Evolutionary conservation across 2,329 filamentous ascomycete genomes (phyloP).

Genomic region (Epichloe aotearoae): DNA sequence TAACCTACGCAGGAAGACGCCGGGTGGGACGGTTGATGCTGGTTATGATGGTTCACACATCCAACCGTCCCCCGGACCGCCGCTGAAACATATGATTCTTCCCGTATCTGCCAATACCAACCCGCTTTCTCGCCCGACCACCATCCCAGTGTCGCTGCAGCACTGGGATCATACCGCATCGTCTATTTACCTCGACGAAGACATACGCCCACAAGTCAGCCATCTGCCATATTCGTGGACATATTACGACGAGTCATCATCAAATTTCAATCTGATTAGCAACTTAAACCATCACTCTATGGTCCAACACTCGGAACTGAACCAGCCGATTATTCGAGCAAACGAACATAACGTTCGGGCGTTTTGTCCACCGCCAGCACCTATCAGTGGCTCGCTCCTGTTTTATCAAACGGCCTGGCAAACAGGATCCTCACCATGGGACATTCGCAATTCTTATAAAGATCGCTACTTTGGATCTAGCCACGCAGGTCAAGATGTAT

Average conservation of each 20-base stretch:
- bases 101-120: conserved; percentile 31
- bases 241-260: not conserved
- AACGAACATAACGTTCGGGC: conserved; percentile 25
- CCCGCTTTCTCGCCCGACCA: conserved; percentile 7
- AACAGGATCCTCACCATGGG: conserved; percentile 5
- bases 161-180: conserved; percentile 1
- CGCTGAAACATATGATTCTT: conserved; percentile 71
- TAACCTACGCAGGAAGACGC: conserved; percentile 80
- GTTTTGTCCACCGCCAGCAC: conserved; percentile 23
- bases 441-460: conserved; percentile 2
- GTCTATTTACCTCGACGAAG: not conserved
- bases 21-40: conserved; percentile 81
- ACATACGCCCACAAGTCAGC: not conserved
- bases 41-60: conserved; percentile 78
- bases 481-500: not conserved
- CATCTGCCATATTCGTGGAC: not conserved
- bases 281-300: conserved; percentile 1
- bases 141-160: conserved; percentile 6
- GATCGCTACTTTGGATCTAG: not conserved
- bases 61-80: conserved; percentile 60
- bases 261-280: not conserved
- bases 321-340: conserved; percentile 21
- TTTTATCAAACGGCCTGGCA: conserved; percentile 17
- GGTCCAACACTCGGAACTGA: conserved; percentile 9
- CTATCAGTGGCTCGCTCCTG: conserved; percentile 17